These are phyloP conservation scores for Cordyceps pruinosa DNA, from an alignment of 2,329 filamentous ascomycete species.

Conservation along the genomic window DNA sequence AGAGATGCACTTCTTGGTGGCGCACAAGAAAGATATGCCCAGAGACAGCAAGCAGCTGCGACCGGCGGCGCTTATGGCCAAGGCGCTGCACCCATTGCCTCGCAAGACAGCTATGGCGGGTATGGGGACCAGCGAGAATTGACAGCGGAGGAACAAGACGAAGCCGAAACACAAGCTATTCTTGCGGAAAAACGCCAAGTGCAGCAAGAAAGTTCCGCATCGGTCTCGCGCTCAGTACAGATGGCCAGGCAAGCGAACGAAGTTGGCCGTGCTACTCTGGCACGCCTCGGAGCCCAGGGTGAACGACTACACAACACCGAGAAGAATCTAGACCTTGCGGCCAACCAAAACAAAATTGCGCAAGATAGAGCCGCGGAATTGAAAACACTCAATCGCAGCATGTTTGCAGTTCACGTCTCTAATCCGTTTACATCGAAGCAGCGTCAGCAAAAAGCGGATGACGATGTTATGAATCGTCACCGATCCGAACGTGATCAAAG, in stretches of 20 bases:
- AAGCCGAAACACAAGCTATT: conserved; percentile 60
- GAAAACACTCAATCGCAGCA: conserved; percentile 78
- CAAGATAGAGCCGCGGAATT: conserved; percentile 77
- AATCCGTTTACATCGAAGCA: conserved; percentile 71
- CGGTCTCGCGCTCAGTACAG: conserved; percentile 32
- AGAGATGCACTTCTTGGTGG: conserved; percentile 58
- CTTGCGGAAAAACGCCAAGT: conserved; percentile 53
- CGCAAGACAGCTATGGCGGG: conserved; percentile 36
- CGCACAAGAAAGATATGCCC: conserved; percentile 43
- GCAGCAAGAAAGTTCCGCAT: conserved; percentile 62
- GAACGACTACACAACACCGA: conserved; percentile 79
- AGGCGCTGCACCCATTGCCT: conserved; percentile 10
- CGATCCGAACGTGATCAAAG: conserved; percentile 58
- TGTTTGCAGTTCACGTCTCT: conserved; percentile 78
- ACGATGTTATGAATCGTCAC: conserved; percentile 62
- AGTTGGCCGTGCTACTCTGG: conserved; percentile 64
- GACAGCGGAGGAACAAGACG: conserved; percentile 73
- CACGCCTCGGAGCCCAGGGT: conserved; percentile 67
- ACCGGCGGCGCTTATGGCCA: conserved; percentile 16
- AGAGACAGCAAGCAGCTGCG: conserved; percentile 26
- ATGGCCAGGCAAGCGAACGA: conserved; percentile 39
- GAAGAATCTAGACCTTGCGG: conserved; percentile 71
- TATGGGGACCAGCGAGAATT: conserved; percentile 68
- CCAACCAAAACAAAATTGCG: conserved; percentile 67
- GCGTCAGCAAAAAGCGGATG: conserved; percentile 57